Conservation (phyloP, 192 early-diverging fungal genomes). For the Coemansia guatemalensis region DNA sequence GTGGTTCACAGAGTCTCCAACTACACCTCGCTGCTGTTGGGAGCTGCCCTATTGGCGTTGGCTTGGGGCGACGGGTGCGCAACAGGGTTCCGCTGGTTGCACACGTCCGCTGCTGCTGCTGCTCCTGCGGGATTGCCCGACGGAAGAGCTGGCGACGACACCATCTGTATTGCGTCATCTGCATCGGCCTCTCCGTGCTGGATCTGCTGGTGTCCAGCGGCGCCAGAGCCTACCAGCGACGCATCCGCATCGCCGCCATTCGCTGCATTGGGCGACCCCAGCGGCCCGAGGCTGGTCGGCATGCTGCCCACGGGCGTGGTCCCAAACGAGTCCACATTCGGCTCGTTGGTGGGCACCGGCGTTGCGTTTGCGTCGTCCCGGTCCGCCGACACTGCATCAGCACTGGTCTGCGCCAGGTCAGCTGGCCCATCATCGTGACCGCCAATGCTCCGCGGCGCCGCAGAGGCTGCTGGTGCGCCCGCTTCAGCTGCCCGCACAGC, state of each 20-base stretch:
- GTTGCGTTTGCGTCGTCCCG: constrained; percentile 49
- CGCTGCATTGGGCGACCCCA: constrained; percentile 5
- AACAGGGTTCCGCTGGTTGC: constrained; percentile 11
- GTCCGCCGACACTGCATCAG: constrained; percentile 5
- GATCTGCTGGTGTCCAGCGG: constrained; percentile 13
- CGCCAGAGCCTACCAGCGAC: constrained; percentile 24
- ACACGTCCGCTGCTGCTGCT: constrained; percentile 6
- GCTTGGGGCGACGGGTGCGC: constrained; percentile 4
- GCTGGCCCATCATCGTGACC: background rate
- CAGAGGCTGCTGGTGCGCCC: background rate
- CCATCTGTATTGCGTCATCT: constrained; percentile 19
- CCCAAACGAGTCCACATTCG: constrained; percentile 47
- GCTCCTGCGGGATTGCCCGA: constrained; percentile 8
- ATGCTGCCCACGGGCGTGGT: constrained; percentile 49
- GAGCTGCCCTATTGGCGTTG: constrained; percentile 8
- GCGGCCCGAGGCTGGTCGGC: constrained; percentile 32
- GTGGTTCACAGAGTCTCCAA: too few species aligned
- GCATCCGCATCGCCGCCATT: constrained; percentile 25
- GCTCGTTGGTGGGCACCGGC: constrained; percentile 45
- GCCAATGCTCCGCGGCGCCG: constrained; percentile 3
- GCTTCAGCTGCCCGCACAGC: constrained; percentile 34
- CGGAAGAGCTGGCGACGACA: constrained; percentile 25
- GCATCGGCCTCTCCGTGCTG: background rate
- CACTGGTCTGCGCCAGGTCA: background rate
- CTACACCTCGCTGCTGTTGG: constrained; percentile 19